Base-by-base conservation (phyloP, 2,329 filamentous ascomycete genomes). In the Colletotrichum falcatum region DNA sequence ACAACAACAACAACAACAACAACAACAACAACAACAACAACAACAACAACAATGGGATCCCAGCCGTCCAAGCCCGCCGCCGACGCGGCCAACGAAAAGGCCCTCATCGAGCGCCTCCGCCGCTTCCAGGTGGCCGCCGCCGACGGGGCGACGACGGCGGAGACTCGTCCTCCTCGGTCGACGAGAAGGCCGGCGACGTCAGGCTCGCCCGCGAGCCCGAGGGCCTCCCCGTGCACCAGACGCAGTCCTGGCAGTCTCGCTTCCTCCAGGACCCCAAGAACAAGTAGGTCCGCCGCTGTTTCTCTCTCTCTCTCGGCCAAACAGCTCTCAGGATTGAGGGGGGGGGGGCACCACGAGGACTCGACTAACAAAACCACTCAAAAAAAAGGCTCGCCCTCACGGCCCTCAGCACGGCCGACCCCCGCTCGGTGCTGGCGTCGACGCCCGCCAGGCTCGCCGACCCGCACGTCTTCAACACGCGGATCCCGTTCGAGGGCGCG, bases 381-480 rank as follows among this genome's bases (percentile, higher is more conserved):
- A n/a, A n/a, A n/a, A n/a, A 39, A 39, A 93, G 92, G 72, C 90
- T 97, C 18, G 94, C 93, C 6, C 86, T 96, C 42, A 89, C 91
- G 1, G 92, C 92, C 2, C 84, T 97, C 60, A 91, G 89, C 77
- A 85, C 87, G 12, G 89, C 91, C 73, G 87, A 93, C 72, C 90
- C 92, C 8, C 86, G 87, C 67, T 81, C 88, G 14, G 85, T 94
- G 54, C 86, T 97, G 53, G 86, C 87, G 64, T 91, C 90, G 49
- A 88, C 88, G 11, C 82, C 88, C 0, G 84, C 91, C 35, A 82
- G 88, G 65, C 88, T 94, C 70, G 81, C 87, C 49, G 92, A 96
- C 78, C 91, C 89, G 65, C 94, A 97, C 66, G 87, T 92, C 72
- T 97, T 94, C 89, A 97, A 95, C 77, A 82, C 94, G 79, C 90